Evolutionary conservation across 2,329 filamentous ascomycete genomes (phyloP).

Genomic region (Orbilia blumenaviensis): DNA sequence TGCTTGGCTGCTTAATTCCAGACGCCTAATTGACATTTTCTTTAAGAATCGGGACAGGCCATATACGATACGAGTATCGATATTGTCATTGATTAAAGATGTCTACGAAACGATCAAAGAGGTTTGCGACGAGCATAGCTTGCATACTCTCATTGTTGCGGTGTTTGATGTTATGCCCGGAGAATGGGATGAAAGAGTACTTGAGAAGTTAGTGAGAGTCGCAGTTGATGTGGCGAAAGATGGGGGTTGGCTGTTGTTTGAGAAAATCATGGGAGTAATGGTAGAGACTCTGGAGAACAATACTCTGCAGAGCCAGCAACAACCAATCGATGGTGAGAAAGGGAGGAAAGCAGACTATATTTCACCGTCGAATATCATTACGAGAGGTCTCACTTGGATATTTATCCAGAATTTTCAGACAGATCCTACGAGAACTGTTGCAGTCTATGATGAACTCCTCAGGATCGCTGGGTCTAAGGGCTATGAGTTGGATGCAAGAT

Average conservation of each 20-base stretch:
- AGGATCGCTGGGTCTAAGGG: slow-evolving; percentile 70
- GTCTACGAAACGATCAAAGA: slow-evolving; percentile 66
- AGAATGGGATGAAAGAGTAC: slow-evolving; percentile 72
- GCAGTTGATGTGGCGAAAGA: slow-evolving; percentile 72
- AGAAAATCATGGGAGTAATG: slow-evolving; percentile 67
- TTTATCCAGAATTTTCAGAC: slow-evolving; percentile 77
- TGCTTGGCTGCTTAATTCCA: slow-evolving; percentile 73
- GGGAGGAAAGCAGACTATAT: slow-evolving; percentile 14
- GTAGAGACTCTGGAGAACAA: slow-evolving; percentile 58
- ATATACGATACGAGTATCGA: slow-evolving; percentile 70
- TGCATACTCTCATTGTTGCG: slow-evolving; percentile 69
- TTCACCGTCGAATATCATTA: slow-evolving; percentile 75
- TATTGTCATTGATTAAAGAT: slow-evolving; percentile 69
- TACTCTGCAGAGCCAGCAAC: slow-evolving; percentile 22
- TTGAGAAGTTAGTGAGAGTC: slow-evolving; percentile 73
- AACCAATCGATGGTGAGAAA: slow-evolving; percentile 58
- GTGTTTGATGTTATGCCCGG: slow-evolving; percentile 70
- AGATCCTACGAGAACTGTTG: slow-evolving; percentile 72
- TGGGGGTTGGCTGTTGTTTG: slow-evolving; percentile 69
- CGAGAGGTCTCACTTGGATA: slow-evolving; percentile 75
- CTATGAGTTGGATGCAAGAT: slow-evolving; percentile 73
- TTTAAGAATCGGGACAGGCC: slow-evolving; percentile 71
- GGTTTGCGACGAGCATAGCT: slow-evolving; percentile 68
- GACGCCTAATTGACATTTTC: slow-evolving; percentile 70
- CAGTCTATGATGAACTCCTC: slow-evolving; percentile 71